phyloP scores from a whole-genome alignment of 1,284 basidiomycete genomes.

The Cryptococcus sp. region DNA sequence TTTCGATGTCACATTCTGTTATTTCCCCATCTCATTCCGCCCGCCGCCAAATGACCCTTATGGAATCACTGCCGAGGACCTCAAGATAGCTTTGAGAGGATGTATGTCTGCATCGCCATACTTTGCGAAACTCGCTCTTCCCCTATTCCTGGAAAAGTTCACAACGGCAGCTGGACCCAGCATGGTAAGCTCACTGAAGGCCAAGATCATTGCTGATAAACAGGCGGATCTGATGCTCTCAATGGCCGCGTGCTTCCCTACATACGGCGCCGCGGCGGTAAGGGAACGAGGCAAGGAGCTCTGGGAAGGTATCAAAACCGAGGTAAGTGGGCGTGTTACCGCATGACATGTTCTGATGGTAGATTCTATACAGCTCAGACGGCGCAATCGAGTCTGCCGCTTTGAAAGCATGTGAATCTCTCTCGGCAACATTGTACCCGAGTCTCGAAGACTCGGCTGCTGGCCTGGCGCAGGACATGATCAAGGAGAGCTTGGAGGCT shows the following conservation, averaged over 20 bases:
- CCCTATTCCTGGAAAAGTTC: slow-evolving; percentile 89
- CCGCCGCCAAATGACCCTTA: slow-evolving; percentile 93
- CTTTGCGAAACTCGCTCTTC: slow-evolving; percentile 80
- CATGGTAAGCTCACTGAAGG: slow-evolving; percentile 58
- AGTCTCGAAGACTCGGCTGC: slow-evolving; percentile 43
- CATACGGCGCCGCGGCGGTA: slow-evolving; percentile 67
- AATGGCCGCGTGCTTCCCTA: slow-evolving; percentile 68
- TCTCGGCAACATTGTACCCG: slow-evolving; percentile 68
- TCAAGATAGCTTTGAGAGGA: slow-evolving; percentile 62
- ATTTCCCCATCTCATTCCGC: slow-evolving; percentile 97
- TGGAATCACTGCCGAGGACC: slow-evolving; percentile 82
- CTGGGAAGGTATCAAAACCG: slow-evolving; percentile 82
- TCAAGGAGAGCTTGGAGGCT: slow-evolving; percentile 71
- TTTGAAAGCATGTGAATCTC: slow-evolving; percentile 62
- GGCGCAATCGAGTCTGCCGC: slow-evolving; percentile 65
- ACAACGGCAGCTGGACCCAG: slow-evolving; percentile 73
- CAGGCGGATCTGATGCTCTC: slow-evolving; percentile 79
- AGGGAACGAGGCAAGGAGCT: slow-evolving; percentile 65
- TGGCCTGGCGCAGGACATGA: slow-evolving; percentile 66
- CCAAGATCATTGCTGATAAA: slow-evolving; percentile 3
- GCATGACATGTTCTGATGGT: slow-evolving; percentile 2
- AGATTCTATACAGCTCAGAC: slow-evolving; percentile 91
- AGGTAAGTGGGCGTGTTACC: slow-evolving; percentile 53
- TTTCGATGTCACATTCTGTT: slow-evolving; percentile 96
- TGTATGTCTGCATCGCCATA: slow-evolving; percentile 74